Evolutionary conservation across 108 stramenopile genomes (phyloP), one percentile per base, ranked within the genome.

Genomic region (Licmophora abbreviata): DNA sequence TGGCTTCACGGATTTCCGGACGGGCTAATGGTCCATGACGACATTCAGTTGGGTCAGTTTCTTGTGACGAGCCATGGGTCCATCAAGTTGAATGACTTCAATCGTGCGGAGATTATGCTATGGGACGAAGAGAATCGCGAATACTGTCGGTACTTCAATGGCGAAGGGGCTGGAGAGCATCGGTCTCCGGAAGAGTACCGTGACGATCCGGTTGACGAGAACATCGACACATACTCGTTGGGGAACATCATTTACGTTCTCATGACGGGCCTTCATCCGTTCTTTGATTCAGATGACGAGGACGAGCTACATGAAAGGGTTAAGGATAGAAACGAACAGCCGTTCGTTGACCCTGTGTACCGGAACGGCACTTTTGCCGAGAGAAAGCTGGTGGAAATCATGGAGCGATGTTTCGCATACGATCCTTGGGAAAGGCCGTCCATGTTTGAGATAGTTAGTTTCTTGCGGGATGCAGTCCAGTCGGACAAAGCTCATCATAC

Each of bases 1-100:
- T 69, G 48, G 4, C 51, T 89, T 28, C 88, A 88, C 53, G 86
- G 81, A n/a, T 58, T 62, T 63, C 32, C 21, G 4, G 46, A 56
- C 50, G 83, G 80, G 48, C 61, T 68, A 1, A 84, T 88, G 27
- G 71, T 67, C 15, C 76, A 84, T 52, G 59, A 77, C 11, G 83
- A 84, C 51, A 48, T 73, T 20, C 23, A 82, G 52, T 48, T 74
- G 1, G 51, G 47, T 0, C 87, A 88, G 56, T 88, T 71, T 63
- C 59, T 88, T 8, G 52, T 65, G 35, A 54, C 40, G 28, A 46
- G 38, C 44, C 71, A 48, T 29, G 56, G 54, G 48, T 71, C 48
- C 42, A 44, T 85, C 22, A 92, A 85, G 55, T 47, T 92, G 9
- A 81, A 84, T 21, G 89, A 92, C 54, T 92, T 79, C 58, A 92